Base-by-base conservation (phyloP, 2,329 filamentous ascomycete species). In the Orbilia brochopaga region DNA sequence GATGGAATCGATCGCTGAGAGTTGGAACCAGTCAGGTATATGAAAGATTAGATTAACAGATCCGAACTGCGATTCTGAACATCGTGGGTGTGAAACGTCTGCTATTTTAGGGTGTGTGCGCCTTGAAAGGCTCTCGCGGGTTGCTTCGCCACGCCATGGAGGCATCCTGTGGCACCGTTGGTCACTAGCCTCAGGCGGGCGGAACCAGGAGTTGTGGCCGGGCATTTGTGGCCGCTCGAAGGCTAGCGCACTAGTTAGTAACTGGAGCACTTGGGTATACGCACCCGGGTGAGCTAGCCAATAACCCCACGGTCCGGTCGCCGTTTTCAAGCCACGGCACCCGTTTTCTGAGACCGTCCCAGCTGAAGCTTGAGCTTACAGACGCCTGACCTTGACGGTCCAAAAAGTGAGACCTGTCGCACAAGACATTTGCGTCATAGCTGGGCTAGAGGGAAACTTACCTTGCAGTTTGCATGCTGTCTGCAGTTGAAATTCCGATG, bases 41-140 rank as follows among this genome's bases (percentile, higher is more conserved):
- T 42, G 15, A 53, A 4, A 44, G 57, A 63, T 63, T 69, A 62
- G 65, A 69, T 58, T 4, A 37, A 53, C 24, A 72, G 67, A 72
- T 72, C 67, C 67, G 67, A 72, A 72, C 50, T 64, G 67, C 67
- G 67, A 72, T 44, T 40, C n/a, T 23, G 17, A 27, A 32, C 55
- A 65, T 42, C 37, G 50, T 35, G 59, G 48, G 30, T 21, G 32
- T 51, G 27, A 65, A 72, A 42, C 67, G 32, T 53, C 44, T 15
- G 5, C 23, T 57, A 57, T 53, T 58, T 61, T 69, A 40, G 59
- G 27, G 32, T 2, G n/a, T 65, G 54, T 72, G 46, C 60, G 67
- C 67, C 67, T 72, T 65, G 67, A 55, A 64, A 72, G 67, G 67
- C 67, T 56, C 60, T 52, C 51, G 67, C 67, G 65, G 37, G n/a